Evolutionary conservation across 352 stramenopile genomes (phyloP), one percentile per base, ranked within the genome.

Genomic region (Globisporangium abappressorium): DNA sequence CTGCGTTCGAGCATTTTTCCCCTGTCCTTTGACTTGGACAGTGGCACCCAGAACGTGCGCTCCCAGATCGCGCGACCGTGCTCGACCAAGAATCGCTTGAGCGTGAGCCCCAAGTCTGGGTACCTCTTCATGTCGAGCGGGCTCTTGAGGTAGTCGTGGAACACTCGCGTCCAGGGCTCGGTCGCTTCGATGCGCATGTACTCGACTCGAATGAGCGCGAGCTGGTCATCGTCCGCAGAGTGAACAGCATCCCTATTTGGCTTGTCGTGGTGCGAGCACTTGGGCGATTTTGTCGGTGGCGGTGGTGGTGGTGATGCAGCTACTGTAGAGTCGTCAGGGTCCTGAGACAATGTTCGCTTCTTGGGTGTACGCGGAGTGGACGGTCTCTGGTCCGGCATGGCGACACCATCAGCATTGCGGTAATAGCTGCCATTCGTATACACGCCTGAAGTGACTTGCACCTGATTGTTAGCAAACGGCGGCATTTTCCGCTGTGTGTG

Each of bases 61-160:
- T 80, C 73, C 76, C 76, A 82, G 12, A 78, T 58, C 22, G 76
- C 76, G 43, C 55, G 75, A 5, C 64, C 70, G 36, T 81, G 62
- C 0, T 30, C 34, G 1, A 49, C 38, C 63, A 76, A 66, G 33
- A 82, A 80, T 2, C 54, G n/a, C 24, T 69, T 30, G 55, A 82
- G 49, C 7, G 34, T n/a, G 15, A 49, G 22, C 11, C 53, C 53
- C 36, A 80, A 20, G 36, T 51, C 30, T 30, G 63, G 46, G n/a
- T 70, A 30, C 51, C 63, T 49, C 1, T 55, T 30, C 22, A 49
- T 28, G n/a, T 66, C 69, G 55, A 80, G 71, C 26, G 73, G 76
- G 62, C 69, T 43, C 3, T 38, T 9, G 24, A 82, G 65, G 0
- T 47, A 51, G 1, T 63, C 57, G 18, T 77, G 64, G 33, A 80